phyloP scores from a whole-genome alignment of 1,284 basidiomycete genomes.

The Malassezia psittaci region DNA sequence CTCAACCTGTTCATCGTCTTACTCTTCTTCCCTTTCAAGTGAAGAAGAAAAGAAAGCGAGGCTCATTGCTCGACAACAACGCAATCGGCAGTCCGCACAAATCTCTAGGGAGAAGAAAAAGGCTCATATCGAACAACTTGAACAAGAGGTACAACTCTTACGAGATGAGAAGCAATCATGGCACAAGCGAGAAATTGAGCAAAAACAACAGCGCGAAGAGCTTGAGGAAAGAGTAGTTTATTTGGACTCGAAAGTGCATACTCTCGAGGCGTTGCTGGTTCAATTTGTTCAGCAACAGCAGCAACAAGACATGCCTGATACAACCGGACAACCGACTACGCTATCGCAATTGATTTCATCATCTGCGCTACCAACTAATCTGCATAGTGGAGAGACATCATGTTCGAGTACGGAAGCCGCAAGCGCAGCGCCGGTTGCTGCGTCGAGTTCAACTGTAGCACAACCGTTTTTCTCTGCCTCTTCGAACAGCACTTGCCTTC shows the following conservation, averaged over 20 bases:
- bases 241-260: slow-evolving; percentile 22
- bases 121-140: slow-evolving; percentile 34
- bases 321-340: too few relatives aligned
- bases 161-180: slow-evolving; percentile 24
- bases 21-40: not conserved
- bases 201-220: slow-evolving; percentile 13
- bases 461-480: slow-evolving; percentile 18
- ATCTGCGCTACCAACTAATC: too few relatives aligned
- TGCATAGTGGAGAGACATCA: too few relatives aligned
- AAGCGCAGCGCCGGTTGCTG: slow-evolving; percentile 32
- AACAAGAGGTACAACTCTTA: slow-evolving; percentile 24
- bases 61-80: slow-evolving; percentile 40
- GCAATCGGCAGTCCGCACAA: slow-evolving; percentile 44
- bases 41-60: slow-evolving; percentile 39
- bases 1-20: too few relatives aligned
- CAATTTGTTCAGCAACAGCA: slow-evolving; percentile 9
- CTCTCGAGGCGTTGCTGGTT: slow-evolving; percentile 24
- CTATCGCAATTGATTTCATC: too few relatives aligned
- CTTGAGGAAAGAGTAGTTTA: slow-evolving; percentile 26
- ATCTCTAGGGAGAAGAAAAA: slow-evolving; percentile 43
- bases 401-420: not conserved
- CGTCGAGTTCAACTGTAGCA: slow-evolving; percentile 19
- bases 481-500: slow-evolving; percentile 39
- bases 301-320: too few relatives aligned
- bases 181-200: slow-evolving; percentile 17